phyloP scores from a whole-genome alignment of 208 protist genomes.

The Lotmaria passim region DNA sequence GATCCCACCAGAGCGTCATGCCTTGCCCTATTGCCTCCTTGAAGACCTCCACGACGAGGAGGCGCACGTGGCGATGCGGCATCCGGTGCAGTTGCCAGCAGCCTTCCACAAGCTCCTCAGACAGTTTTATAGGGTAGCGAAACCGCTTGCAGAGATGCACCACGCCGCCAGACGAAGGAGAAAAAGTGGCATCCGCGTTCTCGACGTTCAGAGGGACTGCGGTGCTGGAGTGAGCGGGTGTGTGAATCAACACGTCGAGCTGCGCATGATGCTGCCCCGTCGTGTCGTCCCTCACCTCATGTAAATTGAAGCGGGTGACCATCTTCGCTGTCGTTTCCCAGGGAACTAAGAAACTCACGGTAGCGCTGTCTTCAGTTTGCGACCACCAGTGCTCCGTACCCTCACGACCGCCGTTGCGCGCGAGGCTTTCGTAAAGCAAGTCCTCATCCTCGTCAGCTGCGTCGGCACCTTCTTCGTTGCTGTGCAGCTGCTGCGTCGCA shows the following conservation, averaged over 20 bases:
- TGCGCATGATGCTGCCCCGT: not conserved
- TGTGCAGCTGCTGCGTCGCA: too few relatives aligned
- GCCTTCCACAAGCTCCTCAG: slow-evolving; percentile 64
- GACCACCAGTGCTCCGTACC: slow-evolving; percentile 68
- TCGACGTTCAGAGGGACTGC: not conserved
- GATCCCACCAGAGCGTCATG: slow-evolving; percentile 81
- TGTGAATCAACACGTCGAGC: slow-evolving; percentile 16
- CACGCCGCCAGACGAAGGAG: not conserved
- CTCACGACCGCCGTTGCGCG: slow-evolving; percentile 67
- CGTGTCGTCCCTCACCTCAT: slow-evolving; percentile 1
- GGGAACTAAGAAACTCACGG: slow-evolving; percentile 73
- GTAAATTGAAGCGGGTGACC: slow-evolving; percentile 51
- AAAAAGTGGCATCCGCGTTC: not conserved
- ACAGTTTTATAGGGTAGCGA: slow-evolving; percentile 68
- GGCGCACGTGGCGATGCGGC: slow-evolving; percentile 39
- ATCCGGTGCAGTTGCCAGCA: slow-evolving; percentile 82
- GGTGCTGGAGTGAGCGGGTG: not conserved
- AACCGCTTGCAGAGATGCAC: slow-evolving; percentile 34
- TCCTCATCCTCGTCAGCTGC: slow-evolving; percentile 58
- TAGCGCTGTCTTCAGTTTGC: slow-evolving; percentile 68
- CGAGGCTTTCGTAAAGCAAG: slow-evolving; percentile 60
- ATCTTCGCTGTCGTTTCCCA: slow-evolving; percentile 42
- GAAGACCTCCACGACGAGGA: slow-evolving; percentile 72
- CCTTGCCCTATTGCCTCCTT: slow-evolving; percentile 68
- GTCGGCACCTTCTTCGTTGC: not conserved